A percentile compares a stretch with the other conserved stretches of the same genome.
Evolutionary conservation across 805 yeast genomes (phyloP).

Genomic region (Scheffersomyces ergatensis): DNA sequence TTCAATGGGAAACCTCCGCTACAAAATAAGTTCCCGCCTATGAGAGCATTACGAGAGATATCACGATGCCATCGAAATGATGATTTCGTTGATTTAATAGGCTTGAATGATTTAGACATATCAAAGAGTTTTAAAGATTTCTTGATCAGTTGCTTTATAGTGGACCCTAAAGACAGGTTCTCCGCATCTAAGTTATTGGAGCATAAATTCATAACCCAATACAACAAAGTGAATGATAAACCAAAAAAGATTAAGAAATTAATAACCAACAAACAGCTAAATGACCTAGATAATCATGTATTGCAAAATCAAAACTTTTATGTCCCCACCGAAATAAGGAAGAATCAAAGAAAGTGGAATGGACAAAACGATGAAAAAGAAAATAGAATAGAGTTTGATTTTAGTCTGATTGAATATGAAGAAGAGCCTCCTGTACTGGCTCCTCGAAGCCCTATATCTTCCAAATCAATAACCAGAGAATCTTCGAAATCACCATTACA

Average conservation of each 20-base stretch:
- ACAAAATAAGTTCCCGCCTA: slow-evolving; percentile 36
- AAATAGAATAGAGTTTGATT: slow-evolving; percentile 30
- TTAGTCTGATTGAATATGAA: slow-evolving; percentile 25
- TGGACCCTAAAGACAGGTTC: slow-evolving; percentile 29
- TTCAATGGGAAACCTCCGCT: slow-evolving; percentile 74
- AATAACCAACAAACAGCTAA: slow-evolving; percentile 32
- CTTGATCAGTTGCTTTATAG: slow-evolving; percentile 29
- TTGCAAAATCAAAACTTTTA: slow-evolving; percentile 28
- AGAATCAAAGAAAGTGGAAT: slow-evolving; percentile 32
- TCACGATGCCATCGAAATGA: slow-evolving; percentile 25
- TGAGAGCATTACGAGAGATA: slow-evolving; percentile 42
- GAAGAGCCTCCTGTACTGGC: slow-evolving; percentile 9
- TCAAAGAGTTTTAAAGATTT: slow-evolving; percentile 27
- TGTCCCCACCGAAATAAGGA: slow-evolving; percentile 34
- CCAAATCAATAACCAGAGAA: slow-evolving; percentile 15
- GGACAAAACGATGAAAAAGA: slow-evolving; percentile 8
- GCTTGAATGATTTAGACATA: slow-evolving; percentile 18
- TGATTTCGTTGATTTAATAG: slow-evolving; percentile 31
- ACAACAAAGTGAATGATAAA: slow-evolving; percentile 8
- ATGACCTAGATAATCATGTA: slow-evolving; percentile 40
- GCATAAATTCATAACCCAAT: slow-evolving; percentile 29
- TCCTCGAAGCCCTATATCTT: slow-evolving; percentile 12
- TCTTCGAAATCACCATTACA: slow-evolving; percentile 12
- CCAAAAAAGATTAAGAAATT: slow-evolving; percentile 22
- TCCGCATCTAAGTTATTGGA: slow-evolving; percentile 30